phyloP scores from a whole-genome alignment of 2,329 filamentous ascomycete genomes.

The Thelonectria olida region DNA sequence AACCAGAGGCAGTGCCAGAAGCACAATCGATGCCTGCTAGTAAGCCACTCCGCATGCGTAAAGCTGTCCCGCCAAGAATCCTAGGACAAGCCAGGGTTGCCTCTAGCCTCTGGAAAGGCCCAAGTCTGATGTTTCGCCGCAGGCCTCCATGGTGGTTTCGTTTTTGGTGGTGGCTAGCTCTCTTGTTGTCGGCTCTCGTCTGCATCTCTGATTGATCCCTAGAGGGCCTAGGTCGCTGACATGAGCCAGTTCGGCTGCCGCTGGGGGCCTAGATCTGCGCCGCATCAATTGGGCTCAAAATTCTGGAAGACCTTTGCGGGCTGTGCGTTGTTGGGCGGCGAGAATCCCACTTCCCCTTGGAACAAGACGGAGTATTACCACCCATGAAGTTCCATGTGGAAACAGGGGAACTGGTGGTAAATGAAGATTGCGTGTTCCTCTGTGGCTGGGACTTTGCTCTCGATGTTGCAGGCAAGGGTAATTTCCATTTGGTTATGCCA shows the following conservation, averaged over 20 bases:
- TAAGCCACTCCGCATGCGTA: neutral
- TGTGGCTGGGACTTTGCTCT: constrained; percentile 21
- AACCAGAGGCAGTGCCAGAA: constrained; percentile 20
- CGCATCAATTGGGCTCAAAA: neutral
- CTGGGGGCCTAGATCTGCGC: constrained; percentile 2
- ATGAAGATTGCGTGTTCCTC: constrained; percentile 28
- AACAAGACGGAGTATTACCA: neutral
- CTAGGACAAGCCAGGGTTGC: constrained; percentile 3
- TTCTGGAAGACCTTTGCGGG: constrained; percentile 10
- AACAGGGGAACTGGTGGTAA: constrained; percentile 11
- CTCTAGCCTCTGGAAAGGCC: neutral
- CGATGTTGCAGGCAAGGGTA: constrained; percentile 25
- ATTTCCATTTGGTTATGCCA: neutral
- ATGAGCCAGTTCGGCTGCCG: constrained; percentile 2
- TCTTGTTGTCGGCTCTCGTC: neutral
- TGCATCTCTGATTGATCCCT: neutral
- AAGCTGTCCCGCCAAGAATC: constrained; percentile 5
- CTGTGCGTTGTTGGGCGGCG: constrained; percentile 14
- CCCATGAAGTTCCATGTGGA: neutral
- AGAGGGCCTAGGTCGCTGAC: constrained; percentile 10
- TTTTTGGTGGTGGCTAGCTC: neutral
- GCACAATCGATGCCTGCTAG: constrained; percentile 10
- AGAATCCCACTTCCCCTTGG: neutral
- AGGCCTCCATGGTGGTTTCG: neutral
- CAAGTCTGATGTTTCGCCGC: constrained; percentile 1